phyloP scores from a whole-genome alignment of 202 grass and related monocot genomes.

The Zoysia matrella region DNA sequence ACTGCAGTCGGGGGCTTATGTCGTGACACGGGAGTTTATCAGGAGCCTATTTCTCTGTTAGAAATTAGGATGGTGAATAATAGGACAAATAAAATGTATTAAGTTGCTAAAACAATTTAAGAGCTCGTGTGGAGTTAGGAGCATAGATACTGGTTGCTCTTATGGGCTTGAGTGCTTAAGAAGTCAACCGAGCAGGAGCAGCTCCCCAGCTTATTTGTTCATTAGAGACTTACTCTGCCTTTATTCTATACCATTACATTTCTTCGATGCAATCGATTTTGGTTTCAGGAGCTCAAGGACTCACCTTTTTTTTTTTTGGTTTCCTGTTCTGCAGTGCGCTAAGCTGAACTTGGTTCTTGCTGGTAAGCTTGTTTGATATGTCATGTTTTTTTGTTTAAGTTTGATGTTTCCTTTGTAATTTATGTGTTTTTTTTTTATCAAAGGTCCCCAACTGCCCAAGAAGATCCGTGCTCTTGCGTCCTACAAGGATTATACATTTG shows the following conservation, averaged over 20 bases:
- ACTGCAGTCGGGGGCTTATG: not conserved
- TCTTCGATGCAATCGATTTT: not conserved
- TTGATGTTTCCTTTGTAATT: constrained; percentile 14
- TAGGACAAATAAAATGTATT: not conserved
- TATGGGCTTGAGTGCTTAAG: too few species aligned
- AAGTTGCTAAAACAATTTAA: not conserved
- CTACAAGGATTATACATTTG: constrained; percentile 87
- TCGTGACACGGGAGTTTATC: constrained; percentile 22
- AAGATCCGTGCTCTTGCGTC: constrained; percentile 91
- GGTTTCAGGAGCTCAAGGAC: not conserved
- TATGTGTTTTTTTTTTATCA: constrained; percentile 1
- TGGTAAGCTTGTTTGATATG: constrained; percentile 62
- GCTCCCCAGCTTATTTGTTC: not conserved
- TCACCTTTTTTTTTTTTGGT: not conserved
- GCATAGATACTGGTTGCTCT: not conserved
- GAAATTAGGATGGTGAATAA: not conserved
- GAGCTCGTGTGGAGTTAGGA: not conserved
- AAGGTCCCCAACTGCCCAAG: constrained; percentile 96
- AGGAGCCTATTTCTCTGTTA: constrained; percentile 12
- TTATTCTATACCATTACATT: not conserved
- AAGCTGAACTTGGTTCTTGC: constrained; percentile 88
- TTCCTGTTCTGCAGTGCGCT: constrained; percentile 75
- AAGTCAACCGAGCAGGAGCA: constrained; percentile 4
- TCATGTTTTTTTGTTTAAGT: constrained; percentile 1
- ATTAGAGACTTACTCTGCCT: not conserved